Base-by-base conservation (phyloP, 805 yeast genomes). In the Brettanomyces naardenensis region DNA sequence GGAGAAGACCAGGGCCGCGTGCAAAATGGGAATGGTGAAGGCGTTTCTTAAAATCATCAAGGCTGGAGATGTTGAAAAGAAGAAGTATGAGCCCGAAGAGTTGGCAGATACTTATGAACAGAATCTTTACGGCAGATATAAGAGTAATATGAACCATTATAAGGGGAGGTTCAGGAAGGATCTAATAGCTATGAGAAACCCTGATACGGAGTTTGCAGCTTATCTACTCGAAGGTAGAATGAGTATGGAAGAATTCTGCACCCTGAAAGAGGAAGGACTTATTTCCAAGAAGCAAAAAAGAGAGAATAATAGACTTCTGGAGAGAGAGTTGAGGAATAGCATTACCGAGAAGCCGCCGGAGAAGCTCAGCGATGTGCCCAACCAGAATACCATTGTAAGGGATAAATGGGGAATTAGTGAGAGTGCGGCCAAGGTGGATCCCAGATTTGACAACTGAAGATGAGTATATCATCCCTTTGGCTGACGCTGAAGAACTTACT, bases 391-490 rank as follows among this genome's bases (percentile, higher is more conserved):
- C 5, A 41, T 57, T 28, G 48, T 46, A 0, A 40, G 54, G 28
- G 61, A 59, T 35, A 59, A 59, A 40, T 59, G 64, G 64, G 63
- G 63, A 2, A 35, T 58, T 5, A 52, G 56, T 15, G 61, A 52
- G 37, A 58, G 62, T 38, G 58, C 61, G 4, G 62, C 62, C 9
- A 57, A 53, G 30, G 36, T 59, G 19, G 64, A 59, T 23, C 47
- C 45, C 4, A 52, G 52, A 2, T 53, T 53, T 35, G 59, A 54
- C 7, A 29, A 33, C 14, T 38, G 44, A 3, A 37, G 33, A 28
- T 11, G 10, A 9, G 26, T 23, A 23, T 23, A 23, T 7, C 11
- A 23, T 23, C n/a, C n/a, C n/a, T n/a, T n/a, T n/a, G n/a, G n/a
- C n/a, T n/a, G n/a, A n/a, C n/a, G n/a, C n/a, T n/a, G n/a, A n/a